A percentile compares a stretch with the other conserved stretches of the same genome.
phyloP scores from a whole-genome alignment of 2,329 filamentous ascomycete genomes.

The Trichoderma lentiforme region DNA sequence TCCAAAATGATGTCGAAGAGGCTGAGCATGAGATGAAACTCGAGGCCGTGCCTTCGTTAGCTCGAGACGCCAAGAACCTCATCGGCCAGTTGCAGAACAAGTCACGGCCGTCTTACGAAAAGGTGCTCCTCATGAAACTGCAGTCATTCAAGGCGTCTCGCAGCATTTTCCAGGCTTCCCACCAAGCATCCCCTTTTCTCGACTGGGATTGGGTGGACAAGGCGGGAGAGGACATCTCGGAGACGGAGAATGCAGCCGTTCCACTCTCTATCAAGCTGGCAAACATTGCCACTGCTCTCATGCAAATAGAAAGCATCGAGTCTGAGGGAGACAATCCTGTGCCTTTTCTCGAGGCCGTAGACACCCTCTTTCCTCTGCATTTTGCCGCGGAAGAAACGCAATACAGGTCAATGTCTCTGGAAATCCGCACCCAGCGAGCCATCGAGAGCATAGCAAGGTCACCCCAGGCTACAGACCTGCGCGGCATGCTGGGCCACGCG shows the following conservation, averaged over 20 bases:
- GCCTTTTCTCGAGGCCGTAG: slow-evolving; percentile 32
- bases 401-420: slow-evolving; percentile 29
- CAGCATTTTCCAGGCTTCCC: slow-evolving; percentile 25
- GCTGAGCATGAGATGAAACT: slow-evolving; percentile 25
- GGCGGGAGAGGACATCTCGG: not conserved
- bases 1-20: slow-evolving; percentile 17
- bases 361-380: slow-evolving; percentile 30
- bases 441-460: slow-evolving; percentile 29
- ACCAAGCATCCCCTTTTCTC: slow-evolving; percentile 27
- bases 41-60: slow-evolving; percentile 28
- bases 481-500: slow-evolving; percentile 26
- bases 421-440: slow-evolving; percentile 37
- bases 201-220: slow-evolving; percentile 24
- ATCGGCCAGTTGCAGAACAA: slow-evolving; percentile 26
- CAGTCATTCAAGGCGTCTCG: slow-evolving; percentile 27
- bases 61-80: slow-evolving; percentile 27
- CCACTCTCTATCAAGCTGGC: slow-evolving; percentile 28
- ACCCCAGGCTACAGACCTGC: slow-evolving; percentile 17
- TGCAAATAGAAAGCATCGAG: slow-evolving; percentile 25
- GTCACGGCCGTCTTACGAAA: slow-evolving; percentile 21
- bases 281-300: slow-evolving; percentile 37
- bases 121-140: slow-evolving; percentile 27
- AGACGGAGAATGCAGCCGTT: not conserved
- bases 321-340: slow-evolving; percentile 19
- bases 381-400: slow-evolving; percentile 25